Evolutionary conservation across 169 alveolate species (phyloP), one percentile per base, ranked within the genome.

Genomic region (Plasmodium reichenowi): DNA sequence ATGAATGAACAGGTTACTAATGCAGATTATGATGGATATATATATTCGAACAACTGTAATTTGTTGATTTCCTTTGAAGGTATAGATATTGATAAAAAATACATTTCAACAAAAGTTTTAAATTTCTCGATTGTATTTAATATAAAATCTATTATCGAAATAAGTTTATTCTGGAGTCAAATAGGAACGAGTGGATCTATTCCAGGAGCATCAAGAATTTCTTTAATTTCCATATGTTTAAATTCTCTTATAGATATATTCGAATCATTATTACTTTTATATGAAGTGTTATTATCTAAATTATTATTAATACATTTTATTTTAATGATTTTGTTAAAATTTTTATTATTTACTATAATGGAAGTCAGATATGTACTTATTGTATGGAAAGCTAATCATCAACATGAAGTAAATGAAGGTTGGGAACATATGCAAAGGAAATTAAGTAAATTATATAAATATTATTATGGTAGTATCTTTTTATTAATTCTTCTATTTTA

Each of bases 301-400:
- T 56, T 80, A 32, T 73, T 54, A 71, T 24, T 89, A 10, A 43
- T 58, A 2, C 66, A 66, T 43, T 89, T 89, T 20, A 66, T 90
- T 12, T 60, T 88, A 47, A 62, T 91, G 87, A n/a, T 94, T 0
- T 62, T 94, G 12, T 22, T 92, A 24, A 94, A 95, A 85, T 66
- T 89, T 17, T 20, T 93, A 20, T 47, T 93, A 73, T 62, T 93
- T 4, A 89, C 93, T 22, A 60, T 94, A 4, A 74, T 94, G 88
- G 95, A 94, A 24, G 92, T 93, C 29, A 74, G 94, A 26, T 93
- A 88, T 43, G 62, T 94, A 32, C 88, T 94, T 38, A 72, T 92
- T 15, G 80, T 94, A 3, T 94, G 96, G 96, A 92, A 92, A 58
- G 95, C 96, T 13, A 75, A 85, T 59, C 95, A 93, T 52, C 88